phyloP scores from a whole-genome alignment of 108 stramenopile genomes.

The Stephanodiscus minutulus region DNA sequence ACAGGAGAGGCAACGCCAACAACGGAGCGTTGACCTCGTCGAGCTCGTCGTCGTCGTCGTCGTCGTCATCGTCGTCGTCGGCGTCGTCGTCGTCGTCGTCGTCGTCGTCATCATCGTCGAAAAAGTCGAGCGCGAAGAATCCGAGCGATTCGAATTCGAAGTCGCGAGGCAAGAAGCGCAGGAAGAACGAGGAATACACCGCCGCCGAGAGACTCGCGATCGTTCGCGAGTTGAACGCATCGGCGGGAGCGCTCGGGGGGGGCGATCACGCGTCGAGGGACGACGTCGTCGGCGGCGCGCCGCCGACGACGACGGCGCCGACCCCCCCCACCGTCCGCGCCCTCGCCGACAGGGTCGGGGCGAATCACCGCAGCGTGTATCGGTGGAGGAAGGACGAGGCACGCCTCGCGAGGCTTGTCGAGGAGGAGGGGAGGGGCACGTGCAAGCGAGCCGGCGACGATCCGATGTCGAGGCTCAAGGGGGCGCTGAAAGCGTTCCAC shows the following conservation, averaged over 20 bases:
- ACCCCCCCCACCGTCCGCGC: neutral
- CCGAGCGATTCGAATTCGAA: neutral
- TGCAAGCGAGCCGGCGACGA: slow-evolving; percentile 15
- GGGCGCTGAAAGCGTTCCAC: slow-evolving; percentile 16
- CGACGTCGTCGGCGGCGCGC: neutral
- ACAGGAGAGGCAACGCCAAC: neutral
- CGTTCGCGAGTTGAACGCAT: slow-evolving; percentile 3
- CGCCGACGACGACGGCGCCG: neutral
- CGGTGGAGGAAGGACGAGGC: slow-evolving; percentile 45
- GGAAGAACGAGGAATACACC: slow-evolving; percentile 26
- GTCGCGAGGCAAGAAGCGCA: neutral
- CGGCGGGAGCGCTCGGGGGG: neutral
- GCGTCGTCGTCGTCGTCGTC: neutral
- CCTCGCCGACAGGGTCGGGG: slow-evolving; percentile 9
- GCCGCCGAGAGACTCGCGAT: slow-evolving; percentile 18
- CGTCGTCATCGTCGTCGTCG: neutral
- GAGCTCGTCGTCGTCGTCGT: neutral
- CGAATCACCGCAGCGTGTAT: slow-evolving; percentile 25
- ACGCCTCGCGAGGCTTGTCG: slow-evolving; percentile 18
- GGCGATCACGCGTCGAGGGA: no score
- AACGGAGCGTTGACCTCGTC: neutral
- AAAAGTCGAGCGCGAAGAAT: neutral
- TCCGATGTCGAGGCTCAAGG: slow-evolving; percentile 23
- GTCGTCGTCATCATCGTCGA: neutral
- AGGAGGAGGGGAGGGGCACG: slow-evolving; percentile 18